Evolutionary conservation across 2,329 filamentous ascomycete species (phyloP).

Genomic region (Trichoderma hamatum): DNA sequence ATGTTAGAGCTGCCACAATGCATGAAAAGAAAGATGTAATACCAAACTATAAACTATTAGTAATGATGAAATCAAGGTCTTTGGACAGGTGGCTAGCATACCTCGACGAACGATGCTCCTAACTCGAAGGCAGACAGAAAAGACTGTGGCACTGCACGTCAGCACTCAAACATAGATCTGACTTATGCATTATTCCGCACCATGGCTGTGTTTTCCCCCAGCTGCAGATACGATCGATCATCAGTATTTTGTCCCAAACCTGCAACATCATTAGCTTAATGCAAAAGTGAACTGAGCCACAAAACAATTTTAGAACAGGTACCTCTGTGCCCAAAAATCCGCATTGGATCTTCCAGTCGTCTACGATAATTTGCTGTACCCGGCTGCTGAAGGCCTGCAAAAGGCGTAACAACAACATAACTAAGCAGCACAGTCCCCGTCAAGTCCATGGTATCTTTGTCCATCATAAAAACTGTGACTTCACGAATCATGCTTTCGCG

Average conservation of each 20-base stretch:
- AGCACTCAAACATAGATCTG: neutral
- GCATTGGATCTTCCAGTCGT: neutral
- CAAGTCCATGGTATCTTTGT: conserved; percentile 33
- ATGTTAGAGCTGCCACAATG: neutral
- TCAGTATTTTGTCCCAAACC: conserved; percentile 22
- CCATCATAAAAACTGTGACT: conserved; percentile 37
- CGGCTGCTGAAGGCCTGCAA: conserved; percentile 5
- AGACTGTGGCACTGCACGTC: neutral
- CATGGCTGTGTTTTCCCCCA: conserved; percentile 44
- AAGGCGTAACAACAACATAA: conserved; percentile 37
- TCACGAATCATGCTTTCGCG: conserved; percentile 38
- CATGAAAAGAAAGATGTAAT: neutral
- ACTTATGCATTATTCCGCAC: neutral
- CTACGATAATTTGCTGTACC: neutral
- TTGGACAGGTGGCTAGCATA: neutral
- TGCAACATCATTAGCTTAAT: neutral
- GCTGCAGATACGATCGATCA: conserved; percentile 36
- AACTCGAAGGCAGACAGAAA: neutral
- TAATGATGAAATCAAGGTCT: neutral
- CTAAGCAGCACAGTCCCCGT: conserved; percentile 42
- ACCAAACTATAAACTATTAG: conserved; percentile 24
- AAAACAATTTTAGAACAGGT: too few relatives aligned
- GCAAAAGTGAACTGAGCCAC: too few relatives aligned
- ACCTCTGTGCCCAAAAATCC: neutral
- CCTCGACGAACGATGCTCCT: neutral